A percentile compares a stretch with the other conserved stretches of the same genome.
These are phyloP conservation scores for Fragaria nilgerrensis DNA, from an alignment of 306 rosid genomes.

Conservation along the genomic window DNA sequence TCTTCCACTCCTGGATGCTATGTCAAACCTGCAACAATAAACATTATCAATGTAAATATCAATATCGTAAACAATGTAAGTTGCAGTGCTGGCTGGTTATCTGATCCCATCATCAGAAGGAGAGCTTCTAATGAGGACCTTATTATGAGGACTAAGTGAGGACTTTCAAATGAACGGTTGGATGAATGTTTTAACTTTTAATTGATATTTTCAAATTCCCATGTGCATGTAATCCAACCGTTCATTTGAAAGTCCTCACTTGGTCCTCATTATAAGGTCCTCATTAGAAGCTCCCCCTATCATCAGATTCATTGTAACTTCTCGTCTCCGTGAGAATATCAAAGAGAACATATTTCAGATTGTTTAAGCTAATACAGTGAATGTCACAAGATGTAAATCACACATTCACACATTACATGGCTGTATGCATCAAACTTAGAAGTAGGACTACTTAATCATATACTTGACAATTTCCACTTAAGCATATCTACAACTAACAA, in stretches of 20 bases:
- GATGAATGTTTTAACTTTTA: too few species aligned
- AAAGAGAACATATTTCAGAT: not conserved
- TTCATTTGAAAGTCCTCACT: too few species aligned
- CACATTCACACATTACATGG: not conserved
- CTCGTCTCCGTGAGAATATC: not conserved
- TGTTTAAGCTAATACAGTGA: not conserved
- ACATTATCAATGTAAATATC: constrained; percentile 7
- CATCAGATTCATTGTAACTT: not conserved
- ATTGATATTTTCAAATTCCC: too few species aligned
- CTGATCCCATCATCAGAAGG: too few species aligned
- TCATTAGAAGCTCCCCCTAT: not conserved
- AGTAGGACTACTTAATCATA: not conserved
- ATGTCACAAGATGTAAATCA: too few species aligned
- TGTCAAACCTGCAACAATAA: constrained; percentile 52
- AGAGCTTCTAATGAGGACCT: too few species aligned
- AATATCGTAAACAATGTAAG: not conserved
- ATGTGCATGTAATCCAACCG: too few species aligned
- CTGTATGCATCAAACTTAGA: constrained; percentile 11
- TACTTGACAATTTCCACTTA: not conserved
- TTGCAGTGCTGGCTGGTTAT: not conserved
- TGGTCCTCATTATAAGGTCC: too few species aligned
- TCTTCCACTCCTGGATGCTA: constrained; percentile 65
- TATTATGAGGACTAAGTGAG: too few species aligned
- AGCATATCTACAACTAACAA: constrained; percentile 7
- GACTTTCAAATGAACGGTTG: too few species aligned